phyloP scores from a whole-genome alignment of 2,329 filamentous ascomycete genomes.

The Claviceps quebecensis region DNA sequence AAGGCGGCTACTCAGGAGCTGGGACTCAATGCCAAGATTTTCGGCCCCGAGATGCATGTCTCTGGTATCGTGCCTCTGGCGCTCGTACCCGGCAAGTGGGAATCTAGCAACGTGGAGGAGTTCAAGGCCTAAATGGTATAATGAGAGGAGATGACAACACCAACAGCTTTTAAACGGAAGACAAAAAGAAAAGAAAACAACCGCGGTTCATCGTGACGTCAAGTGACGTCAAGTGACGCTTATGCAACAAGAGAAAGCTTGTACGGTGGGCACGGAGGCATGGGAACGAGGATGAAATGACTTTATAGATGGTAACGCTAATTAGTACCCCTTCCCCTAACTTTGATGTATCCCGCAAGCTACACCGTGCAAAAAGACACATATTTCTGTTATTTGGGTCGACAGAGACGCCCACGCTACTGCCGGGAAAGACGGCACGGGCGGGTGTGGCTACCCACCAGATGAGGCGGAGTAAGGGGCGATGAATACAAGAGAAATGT shows the following conservation, averaged over 20 bases:
- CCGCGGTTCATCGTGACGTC: neutral
- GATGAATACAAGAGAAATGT: neutral
- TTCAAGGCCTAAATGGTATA: constrained; percentile 36
- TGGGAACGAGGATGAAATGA: neutral
- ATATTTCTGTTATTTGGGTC: neutral
- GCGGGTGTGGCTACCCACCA: constrained; percentile 3
- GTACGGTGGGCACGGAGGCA: neutral
- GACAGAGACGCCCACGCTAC: neutral
- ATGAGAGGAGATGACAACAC: neutral
- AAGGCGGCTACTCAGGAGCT: constrained; percentile 92
- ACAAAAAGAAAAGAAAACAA: neutral
- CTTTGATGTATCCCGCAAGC: constrained; percentile 21
- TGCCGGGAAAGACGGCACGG: constrained; percentile 3
- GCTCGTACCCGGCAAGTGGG: constrained; percentile 52
- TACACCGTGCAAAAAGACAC: constrained; percentile 14
- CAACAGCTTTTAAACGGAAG: neutral
- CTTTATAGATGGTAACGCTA: constrained; percentile 10
- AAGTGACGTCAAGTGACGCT: neutral
- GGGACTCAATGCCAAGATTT: constrained; percentile 55
- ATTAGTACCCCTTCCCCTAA: constrained; percentile 1
- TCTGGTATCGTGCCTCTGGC: constrained; percentile 92
- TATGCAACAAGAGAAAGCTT: neutral
- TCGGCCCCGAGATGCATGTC: constrained; percentile 80
- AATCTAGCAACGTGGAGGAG: constrained; percentile 46
- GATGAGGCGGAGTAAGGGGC: neutral